Evolutionary conservation across 2,329 filamentous ascomycete genomes (phyloP), one percentile per base, ranked within the genome.

Genomic region (Trichoderma citrinoviride): DNA sequence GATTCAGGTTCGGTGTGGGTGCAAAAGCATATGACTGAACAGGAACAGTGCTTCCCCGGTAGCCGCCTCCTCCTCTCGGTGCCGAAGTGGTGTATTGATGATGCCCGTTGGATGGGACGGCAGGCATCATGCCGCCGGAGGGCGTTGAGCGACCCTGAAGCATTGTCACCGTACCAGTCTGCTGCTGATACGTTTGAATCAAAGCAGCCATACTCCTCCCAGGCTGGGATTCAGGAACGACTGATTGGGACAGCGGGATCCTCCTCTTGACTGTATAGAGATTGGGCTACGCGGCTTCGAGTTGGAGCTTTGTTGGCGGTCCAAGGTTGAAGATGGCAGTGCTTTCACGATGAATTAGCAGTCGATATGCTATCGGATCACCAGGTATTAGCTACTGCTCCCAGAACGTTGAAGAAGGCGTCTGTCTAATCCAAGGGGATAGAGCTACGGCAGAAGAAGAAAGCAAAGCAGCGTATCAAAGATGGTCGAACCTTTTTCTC

Each of bases 1-100:
- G 84, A 67, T 85, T 83, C 70, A 91, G 77, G 68, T 82, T 87
- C 25, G 90, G 88, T n/a, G 89, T 89, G 70, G 82, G 84, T 3
- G 86, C 90, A 73, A 93, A 93, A 47, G 90, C 89, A 77, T 93
- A 93, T 8, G 90, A 90, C 73, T 92, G 89, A 67, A 91, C 86
- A 15, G 89, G 86, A 25, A 81, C 80, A 40, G 82, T 79, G 68
- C 79, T 83, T 67, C 82, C 81, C 71, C 83, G 86, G 74, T 86
- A 90, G 62, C 77, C 80, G 47, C 79, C 74, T 46, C 80, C 78
- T 29, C 73, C 73, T 67, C 76, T 70, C 7, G 76, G 72, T 43
- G 74, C 69, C 5, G 68, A 65, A 64, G 75, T 72, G 66, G 78
- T 74, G 70, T 86, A 88, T 68, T 83, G 82, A 68, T 83, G 81